Evolutionary conservation across 2,329 filamentous ascomycete species (phyloP).

Genomic region (Rutstroemia sp.): DNA sequence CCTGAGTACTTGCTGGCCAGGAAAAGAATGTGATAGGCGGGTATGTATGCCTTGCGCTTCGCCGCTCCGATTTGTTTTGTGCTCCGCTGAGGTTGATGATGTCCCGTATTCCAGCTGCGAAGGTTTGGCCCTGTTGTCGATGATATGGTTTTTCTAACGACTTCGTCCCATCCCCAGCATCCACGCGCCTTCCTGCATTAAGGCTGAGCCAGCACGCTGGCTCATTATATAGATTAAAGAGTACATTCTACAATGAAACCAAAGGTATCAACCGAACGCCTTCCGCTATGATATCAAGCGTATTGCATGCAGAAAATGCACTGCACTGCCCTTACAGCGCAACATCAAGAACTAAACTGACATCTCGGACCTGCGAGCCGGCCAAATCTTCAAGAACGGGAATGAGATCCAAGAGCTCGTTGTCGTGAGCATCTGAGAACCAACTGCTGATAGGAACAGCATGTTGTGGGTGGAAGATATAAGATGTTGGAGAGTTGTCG

Average conservation of each 20-base stretch:
- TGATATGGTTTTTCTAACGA: conserved; percentile 1
- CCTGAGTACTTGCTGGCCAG: conserved; percentile 8
- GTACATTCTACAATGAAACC: conserved; percentile 33
- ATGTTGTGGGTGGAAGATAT: conserved; percentile 99
- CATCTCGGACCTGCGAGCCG: conserved; percentile 80
- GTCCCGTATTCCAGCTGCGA: neutral
- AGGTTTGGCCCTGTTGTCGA: neutral
- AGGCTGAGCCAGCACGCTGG: conserved; percentile 23
- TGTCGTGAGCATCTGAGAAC: conserved; percentile 99
- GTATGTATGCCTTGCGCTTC: conserved; percentile 11
- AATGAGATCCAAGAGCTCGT: conserved; percentile 94
- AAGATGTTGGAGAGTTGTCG: conserved; percentile 97
- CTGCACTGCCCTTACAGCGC: conserved; percentile 48
- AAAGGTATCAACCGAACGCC: conserved; percentile 33
- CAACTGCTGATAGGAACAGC: conserved; percentile 99
- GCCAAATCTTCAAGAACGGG: conserved; percentile 97
- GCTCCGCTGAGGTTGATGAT: neutral
- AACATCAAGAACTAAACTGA: conserved; percentile 96
- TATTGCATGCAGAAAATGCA: conserved; percentile 27
- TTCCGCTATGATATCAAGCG: conserved; percentile 32
- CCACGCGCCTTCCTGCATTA: conserved; percentile 11
- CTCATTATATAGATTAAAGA: conserved; percentile 34
- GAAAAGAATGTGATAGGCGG: conserved; percentile 15
- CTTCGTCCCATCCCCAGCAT: neutral
- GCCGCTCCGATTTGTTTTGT: conserved; percentile 9